Percentiles rank a stretch among this genome's conserved stretches.
phyloP scores from a whole-genome alignment of 306 rosid genomes.

The Crataegus laevigata region DNA sequence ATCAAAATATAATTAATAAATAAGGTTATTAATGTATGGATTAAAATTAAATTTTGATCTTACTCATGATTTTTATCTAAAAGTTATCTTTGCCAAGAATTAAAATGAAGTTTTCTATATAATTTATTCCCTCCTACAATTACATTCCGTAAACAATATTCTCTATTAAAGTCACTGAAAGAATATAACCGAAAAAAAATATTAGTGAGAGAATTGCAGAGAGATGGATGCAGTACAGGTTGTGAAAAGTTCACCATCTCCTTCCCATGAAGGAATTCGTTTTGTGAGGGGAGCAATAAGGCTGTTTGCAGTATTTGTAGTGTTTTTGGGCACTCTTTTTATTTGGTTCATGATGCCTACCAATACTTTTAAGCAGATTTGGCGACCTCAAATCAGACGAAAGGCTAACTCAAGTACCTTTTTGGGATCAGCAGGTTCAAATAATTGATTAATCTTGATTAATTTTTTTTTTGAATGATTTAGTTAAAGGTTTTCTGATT shows the following conservation, averaged over 20 bases:
- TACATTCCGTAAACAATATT: neutral
- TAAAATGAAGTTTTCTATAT: no score
- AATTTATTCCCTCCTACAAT: conserved; percentile 30
- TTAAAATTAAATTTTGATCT: no score
- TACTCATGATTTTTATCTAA: no score
- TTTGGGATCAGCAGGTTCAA: conserved; percentile 50
- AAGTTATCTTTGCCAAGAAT: no score
- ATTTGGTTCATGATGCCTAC: conserved; percentile 62
- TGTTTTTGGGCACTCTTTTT: conserved; percentile 38
- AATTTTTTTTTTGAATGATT: neutral
- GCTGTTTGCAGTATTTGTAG: conserved; percentile 22
- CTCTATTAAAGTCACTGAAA: neutral
- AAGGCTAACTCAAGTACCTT: conserved; percentile 20
- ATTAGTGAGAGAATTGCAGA: neutral
- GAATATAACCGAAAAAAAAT: no score
- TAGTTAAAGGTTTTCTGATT: neutral
- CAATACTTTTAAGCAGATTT: conserved; percentile 23
- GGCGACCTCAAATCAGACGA: conserved; percentile 25
- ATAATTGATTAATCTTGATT: no score
- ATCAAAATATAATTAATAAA: no score
- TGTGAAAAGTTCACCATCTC: neutral
- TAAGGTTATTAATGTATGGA: no score
- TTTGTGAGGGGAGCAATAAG: conserved; percentile 21
- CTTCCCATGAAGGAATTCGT: conserved; percentile 8
- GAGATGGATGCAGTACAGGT: conserved; percentile 15